These are phyloP conservation scores for Coniferiporia sulphurascens DNA, from an alignment of 1,284 basidiomycete species.

Conservation along the genomic window DNA sequence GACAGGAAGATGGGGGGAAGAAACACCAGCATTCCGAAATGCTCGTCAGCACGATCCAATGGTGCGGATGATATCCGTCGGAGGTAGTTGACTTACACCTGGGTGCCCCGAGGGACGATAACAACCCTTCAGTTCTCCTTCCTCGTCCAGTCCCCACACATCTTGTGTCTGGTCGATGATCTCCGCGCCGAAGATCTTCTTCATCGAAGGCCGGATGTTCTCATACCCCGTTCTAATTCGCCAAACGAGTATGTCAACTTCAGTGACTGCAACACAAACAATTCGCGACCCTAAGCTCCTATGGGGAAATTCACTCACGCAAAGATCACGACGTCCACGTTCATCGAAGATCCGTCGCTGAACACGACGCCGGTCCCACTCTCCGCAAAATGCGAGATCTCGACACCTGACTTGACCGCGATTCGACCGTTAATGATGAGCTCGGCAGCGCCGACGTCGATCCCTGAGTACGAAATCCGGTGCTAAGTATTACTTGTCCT, in stretches of 20 bases:
- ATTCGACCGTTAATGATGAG: conserved; percentile 25
- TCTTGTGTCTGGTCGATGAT: conserved; percentile 14
- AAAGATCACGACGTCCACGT: conserved; percentile 27
- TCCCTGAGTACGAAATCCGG: conserved; percentile 24
- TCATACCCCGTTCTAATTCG: conserved; percentile 15
- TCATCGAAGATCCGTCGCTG: conserved; percentile 23
- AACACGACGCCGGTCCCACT: conserved; percentile 21
- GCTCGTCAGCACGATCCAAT: neutral
- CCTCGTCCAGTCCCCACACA: conserved; percentile 19
- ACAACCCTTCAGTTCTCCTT: conserved; percentile 16
- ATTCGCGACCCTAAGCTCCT: no score
- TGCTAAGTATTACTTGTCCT: neutral
- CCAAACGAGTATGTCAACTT: no score
- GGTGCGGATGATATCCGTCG: no score
- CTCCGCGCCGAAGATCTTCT: conserved; percentile 15
- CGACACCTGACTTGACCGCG: conserved; percentile 26
- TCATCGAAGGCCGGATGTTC: conserved; percentile 14
- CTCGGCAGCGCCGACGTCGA: conserved; percentile 38
- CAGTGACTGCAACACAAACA: no score
- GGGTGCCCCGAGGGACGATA: conserved; percentile 18
- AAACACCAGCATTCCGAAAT: neutral
- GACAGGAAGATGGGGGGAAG: neutral
- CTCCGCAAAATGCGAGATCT: conserved; percentile 20
- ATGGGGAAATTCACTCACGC: conserved; percentile 19
- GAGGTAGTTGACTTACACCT: conserved; percentile 5